Conservation (phyloP, 306 rosid species). For the Geum urbanum region DNA sequence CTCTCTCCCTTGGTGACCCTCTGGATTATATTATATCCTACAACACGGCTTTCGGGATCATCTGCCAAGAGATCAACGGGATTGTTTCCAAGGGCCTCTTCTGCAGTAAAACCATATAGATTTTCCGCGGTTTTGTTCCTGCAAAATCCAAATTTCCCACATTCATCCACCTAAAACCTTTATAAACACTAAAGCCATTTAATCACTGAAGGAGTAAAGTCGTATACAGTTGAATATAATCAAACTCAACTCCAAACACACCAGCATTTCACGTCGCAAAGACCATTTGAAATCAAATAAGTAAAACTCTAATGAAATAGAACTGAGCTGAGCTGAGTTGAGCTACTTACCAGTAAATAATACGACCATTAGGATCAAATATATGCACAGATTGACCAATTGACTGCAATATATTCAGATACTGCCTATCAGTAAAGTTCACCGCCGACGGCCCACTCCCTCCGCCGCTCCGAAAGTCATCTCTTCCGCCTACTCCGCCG, state of each 20-base stretch:
- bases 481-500: constrained; percentile 15
- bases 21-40: constrained; percentile 47
- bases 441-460: constrained; percentile 53
- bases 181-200: constrained; percentile 9
- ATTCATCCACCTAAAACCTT: constrained; percentile 8
- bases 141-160: constrained; percentile 29
- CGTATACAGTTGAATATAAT: neutral
- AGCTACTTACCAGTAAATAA: constrained; percentile 64
- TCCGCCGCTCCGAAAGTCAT: constrained; percentile 9
- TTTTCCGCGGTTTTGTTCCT: constrained; percentile 94
- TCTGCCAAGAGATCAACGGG: constrained; percentile 63
- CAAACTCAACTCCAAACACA: constrained; percentile 12
- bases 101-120: constrained; percentile 74
- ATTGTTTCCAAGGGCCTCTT: constrained; percentile 73
- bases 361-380: constrained; percentile 60
- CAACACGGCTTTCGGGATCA: constrained; percentile 51
- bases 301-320: neutral
- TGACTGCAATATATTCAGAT: constrained; percentile 85
- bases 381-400: constrained; percentile 92
- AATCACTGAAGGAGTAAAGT: constrained; percentile 2
- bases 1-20: constrained; percentile 71
- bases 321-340: neutral
- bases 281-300: constrained; percentile 1
- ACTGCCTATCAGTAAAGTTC: constrained; percentile 66
- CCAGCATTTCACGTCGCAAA: constrained; percentile 17